A percentile compares a stretch with the other conserved stretches of the same genome.
Conservation (phyloP, 2,329 filamentous ascomycete species). For the Trichophyton verrucosum region DNA sequence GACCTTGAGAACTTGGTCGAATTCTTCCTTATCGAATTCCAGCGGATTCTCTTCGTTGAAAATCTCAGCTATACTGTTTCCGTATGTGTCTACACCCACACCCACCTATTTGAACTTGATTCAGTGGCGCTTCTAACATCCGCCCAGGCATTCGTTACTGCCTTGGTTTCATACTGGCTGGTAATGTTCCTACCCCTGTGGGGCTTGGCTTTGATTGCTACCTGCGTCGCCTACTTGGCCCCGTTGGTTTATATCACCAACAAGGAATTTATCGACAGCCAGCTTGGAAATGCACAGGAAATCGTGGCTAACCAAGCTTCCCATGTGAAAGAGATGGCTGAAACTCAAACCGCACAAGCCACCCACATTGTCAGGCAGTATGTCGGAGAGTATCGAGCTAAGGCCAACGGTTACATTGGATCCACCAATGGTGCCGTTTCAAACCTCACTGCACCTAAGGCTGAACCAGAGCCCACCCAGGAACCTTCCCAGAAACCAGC, state of each 20-base stretch:
- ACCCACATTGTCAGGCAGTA: constrained; percentile 47
- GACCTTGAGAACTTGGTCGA: constrained; percentile 54
- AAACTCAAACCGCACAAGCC: constrained; percentile 47
- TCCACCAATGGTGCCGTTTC: constrained; percentile 15
- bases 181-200: constrained; percentile 55
- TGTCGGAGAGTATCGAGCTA: constrained; percentile 47
- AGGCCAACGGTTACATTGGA: constrained; percentile 46
- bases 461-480: not conserved
- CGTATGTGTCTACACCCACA: constrained; percentile 32
- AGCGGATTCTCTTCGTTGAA: constrained; percentile 54
- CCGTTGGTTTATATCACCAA: constrained; percentile 54
- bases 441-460: constrained; percentile 13
- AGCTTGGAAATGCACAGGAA: constrained; percentile 43
- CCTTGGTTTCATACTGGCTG: constrained; percentile 50
- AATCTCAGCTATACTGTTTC: constrained; percentile 49
- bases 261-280: constrained; percentile 50
- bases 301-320: constrained; percentile 46
- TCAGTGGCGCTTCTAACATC: constrained; percentile 12
- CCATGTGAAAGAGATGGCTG: constrained; percentile 48
- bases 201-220: constrained; percentile 48
- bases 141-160: constrained; percentile 44
- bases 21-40: constrained; percentile 57
- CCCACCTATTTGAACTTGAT: constrained; percentile 8
- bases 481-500: not conserved
- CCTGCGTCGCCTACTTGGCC: constrained; percentile 44